phyloP scores from a whole-genome alignment of 2,329 filamentous ascomycete genomes.

The Fusarium keratoplasticum region DNA sequence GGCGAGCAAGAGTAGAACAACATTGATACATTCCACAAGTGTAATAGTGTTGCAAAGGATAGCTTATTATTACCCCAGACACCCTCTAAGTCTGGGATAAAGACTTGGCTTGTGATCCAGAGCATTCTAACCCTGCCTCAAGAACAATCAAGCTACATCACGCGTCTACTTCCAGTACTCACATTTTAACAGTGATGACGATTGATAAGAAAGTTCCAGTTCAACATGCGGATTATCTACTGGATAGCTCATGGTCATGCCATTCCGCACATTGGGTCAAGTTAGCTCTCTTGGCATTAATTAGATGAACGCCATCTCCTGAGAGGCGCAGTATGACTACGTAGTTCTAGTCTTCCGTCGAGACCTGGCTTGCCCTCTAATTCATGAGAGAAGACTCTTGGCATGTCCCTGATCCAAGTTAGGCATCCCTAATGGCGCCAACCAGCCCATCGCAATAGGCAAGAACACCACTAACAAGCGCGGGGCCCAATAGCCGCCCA shows the following conservation, averaged over 20 bases:
- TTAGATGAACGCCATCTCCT: neutral
- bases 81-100: neutral
- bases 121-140: neutral
- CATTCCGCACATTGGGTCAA: neutral
- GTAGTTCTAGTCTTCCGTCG: neutral
- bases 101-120: neutral
- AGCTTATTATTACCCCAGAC: neutral
- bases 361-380: neutral
- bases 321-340: neutral
- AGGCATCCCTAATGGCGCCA: neutral
- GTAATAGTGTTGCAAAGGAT: neutral
- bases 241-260: neutral
- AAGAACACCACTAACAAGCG: neutral
- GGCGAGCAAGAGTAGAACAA: neutral
- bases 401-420: neutral
- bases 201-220: neutral
- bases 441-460: neutral
- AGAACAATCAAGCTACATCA: neutral
- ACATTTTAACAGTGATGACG: neutral
- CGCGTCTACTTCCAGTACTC: neutral
- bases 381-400: neutral
- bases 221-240: neutral
- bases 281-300: neutral
- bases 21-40: neutral
- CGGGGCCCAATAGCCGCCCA: neutral